Conservation (phyloP, 2,329 filamentous ascomycete genomes). For the Sporothrix inflata region DNA sequence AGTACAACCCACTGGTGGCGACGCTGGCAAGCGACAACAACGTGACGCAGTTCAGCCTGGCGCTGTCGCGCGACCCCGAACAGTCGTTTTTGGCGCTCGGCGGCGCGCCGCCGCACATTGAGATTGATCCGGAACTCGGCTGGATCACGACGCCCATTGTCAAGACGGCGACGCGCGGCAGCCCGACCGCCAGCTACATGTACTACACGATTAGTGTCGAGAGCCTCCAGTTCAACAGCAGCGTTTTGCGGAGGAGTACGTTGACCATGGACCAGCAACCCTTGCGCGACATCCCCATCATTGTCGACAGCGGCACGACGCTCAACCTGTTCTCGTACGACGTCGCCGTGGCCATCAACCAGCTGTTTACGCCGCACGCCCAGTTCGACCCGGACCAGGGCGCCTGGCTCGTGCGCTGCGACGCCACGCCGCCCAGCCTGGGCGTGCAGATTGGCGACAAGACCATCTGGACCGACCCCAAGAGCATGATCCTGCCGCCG, state of each 20-base stretch:
- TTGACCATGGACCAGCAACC: constrained; percentile 27
- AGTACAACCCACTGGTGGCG: constrained; percentile 40
- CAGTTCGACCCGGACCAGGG: constrained; percentile 33
- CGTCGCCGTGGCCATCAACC: constrained; percentile 40
- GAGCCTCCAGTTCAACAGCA: constrained; percentile 35
- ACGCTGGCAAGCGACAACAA: constrained; percentile 35
- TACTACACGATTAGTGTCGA: constrained; percentile 40
- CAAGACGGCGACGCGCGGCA: constrained; percentile 30
- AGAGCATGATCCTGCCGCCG: constrained; percentile 42
- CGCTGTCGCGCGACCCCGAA: constrained; percentile 40
- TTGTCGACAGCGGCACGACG: constrained; percentile 43
- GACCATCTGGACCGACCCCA: constrained; percentile 39
- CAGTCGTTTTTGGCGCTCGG: constrained; percentile 42
- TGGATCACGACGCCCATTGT: constrained; percentile 39
- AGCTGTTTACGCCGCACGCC: constrained; percentile 38
- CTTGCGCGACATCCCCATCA: constrained; percentile 29
- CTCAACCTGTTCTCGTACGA: constrained; percentile 40
- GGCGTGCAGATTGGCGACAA: constrained; percentile 40
- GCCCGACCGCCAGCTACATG: constrained; percentile 37
- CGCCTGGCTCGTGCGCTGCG: constrained; percentile 38
- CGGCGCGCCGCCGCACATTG: constrained; percentile 40
- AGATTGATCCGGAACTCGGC: constrained; percentile 34
- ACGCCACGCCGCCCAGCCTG: constrained; percentile 39
- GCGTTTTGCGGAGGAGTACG: constrained; percentile 4
- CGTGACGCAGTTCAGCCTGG: constrained; percentile 39